Evolutionary conservation across 306 rosid genomes (phyloP), one percentile per base, ranked within the genome.

Genomic region (Sesbania bispinosa): DNA sequence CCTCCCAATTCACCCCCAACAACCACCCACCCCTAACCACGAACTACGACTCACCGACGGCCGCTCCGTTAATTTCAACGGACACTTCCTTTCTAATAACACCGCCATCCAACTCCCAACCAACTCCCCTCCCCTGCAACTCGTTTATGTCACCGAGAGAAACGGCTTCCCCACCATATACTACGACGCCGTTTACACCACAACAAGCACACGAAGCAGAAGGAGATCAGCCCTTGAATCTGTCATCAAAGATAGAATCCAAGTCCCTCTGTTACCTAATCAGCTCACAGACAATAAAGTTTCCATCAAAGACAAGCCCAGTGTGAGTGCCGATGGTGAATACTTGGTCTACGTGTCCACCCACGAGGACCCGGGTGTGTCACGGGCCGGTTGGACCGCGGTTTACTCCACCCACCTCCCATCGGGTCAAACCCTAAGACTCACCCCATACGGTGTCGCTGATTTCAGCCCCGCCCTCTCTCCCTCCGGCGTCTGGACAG

Each of bases 391-490:
- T 48, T 87, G 92, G 82, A 81, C 92, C 0, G 97, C 97, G 5
- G 96, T 90, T 62, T 90, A 93, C 75, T 88, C 94, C 5, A 93
- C 90, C 10, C 83, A 87, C 21, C 70, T 90, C 43, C 57, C 50
- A 65, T 75, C 92, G 1, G 92, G 96, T 32, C 30, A n/a, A 16
- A 93, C 97, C 45, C 81, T 55, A 62, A 74, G 98, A 46, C 60
- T 93, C 23, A 93, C 98, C 2, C 98, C 98, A 0, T 36, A 76
- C 29, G 89, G 90, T 0, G 43, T 88, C 1, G 94, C 96, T 0
- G 98, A 93, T 74, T 93, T 85, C 47, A 90, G 97, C 74, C 98
- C 97, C 0, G 81, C 97, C 2, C 72, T 93, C 11, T 88, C 98
- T 0, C 94, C 98, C 0, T 90, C 92, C 0, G 97, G 96, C 3